Percentiles rank a stretch among this genome's conserved stretches.
These are phyloP conservation scores for Teratosphaeriaceae sp. DNA, from an alignment of 2,329 filamentous ascomycete species.

Conservation along the genomic window DNA sequence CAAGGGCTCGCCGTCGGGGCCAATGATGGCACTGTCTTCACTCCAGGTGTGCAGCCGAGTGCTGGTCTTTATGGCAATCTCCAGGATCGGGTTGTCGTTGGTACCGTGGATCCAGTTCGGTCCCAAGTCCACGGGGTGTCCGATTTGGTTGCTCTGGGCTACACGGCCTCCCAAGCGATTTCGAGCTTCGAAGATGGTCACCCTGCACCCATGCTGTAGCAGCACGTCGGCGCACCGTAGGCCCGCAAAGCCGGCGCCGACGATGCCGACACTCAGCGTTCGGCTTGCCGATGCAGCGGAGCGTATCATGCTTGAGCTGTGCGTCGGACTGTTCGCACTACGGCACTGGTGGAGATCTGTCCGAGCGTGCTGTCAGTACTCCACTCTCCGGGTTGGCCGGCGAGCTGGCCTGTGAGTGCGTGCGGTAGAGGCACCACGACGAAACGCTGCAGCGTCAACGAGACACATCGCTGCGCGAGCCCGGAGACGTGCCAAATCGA, in stretches of 20 bases:
- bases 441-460: too few species aligned
- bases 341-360: not conserved
- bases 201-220: slow-evolving; percentile 56
- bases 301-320: slow-evolving; percentile 7
- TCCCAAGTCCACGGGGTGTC: slow-evolving; percentile 55
- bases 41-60: slow-evolving; percentile 50
- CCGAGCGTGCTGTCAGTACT: not conserved
- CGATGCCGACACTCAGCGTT: slow-evolving; percentile 46
- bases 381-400: too few species aligned
- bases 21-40: slow-evolving; percentile 49
- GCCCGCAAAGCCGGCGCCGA: slow-evolving; percentile 65
- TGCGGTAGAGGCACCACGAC: too few species aligned
- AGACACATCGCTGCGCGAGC: too few species aligned
- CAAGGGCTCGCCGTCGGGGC: slow-evolving; percentile 50
- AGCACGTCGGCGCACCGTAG: slow-evolving; percentile 65
- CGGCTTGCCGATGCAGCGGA: slow-evolving; percentile 7
- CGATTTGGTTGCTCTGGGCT: slow-evolving; percentile 36
- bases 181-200: slow-evolving; percentile 64
- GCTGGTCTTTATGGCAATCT: slow-evolving; percentile 56
- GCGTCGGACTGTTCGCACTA: not conserved
- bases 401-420: too few species aligned
- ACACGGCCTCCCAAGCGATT: slow-evolving; percentile 59
- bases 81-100: slow-evolving; percentile 61
- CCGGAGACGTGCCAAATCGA: too few species aligned
- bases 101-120: slow-evolving; percentile 81